Percentiles rank a stretch among this genome's conserved stretches.
Conservation (phyloP, 495 filamentous ascomycete species). For the Penicillium canariense region DNA sequence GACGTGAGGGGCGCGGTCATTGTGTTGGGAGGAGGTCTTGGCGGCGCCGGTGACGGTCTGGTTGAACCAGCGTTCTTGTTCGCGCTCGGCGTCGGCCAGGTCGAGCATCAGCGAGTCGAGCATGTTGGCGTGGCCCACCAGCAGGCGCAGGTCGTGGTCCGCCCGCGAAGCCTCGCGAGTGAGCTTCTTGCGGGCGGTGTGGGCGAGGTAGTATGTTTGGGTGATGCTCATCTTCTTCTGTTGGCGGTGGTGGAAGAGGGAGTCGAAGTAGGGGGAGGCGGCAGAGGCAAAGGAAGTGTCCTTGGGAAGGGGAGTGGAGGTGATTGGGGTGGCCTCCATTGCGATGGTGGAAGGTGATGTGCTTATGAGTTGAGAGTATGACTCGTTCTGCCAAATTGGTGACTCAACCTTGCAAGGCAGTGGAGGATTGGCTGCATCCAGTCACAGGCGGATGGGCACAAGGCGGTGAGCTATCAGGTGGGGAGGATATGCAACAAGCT, state of each 20-base stretch:
- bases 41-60: slow-evolving; percentile 78
- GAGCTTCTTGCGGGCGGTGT: slow-evolving; percentile 94
- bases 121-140: slow-evolving; percentile 97
- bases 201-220: slow-evolving; percentile 95
- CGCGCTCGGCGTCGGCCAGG: slow-evolving; percentile 87
- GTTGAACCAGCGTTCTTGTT: slow-evolving; percentile 99
- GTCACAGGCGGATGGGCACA: slow-evolving; percentile 14
- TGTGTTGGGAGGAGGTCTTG: slow-evolving; percentile 42
- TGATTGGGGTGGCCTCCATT: slow-evolving; percentile 17
- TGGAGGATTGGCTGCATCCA: too few relatives aligned
- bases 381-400: slow-evolving; percentile 33
- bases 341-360: slow-evolving; percentile 28
- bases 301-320: slow-evolving; percentile 14
- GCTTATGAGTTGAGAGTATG: slow-evolving; percentile 28
- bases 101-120: slow-evolving; percentile 95
- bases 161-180: slow-evolving; percentile 80
- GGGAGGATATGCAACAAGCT: too few relatives aligned
- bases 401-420: slow-evolving; percentile 34
- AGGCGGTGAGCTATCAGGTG: slow-evolving; percentile 28
- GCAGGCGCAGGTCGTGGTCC: slow-evolving; percentile 90
- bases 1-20: slow-evolving; percentile 66
- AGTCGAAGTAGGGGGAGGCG: slow-evolving; percentile 35
- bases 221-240: slow-evolving; percentile 92
- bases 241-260: slow-evolving; percentile 40
- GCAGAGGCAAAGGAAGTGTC: slow-evolving; percentile 22